Base-by-base conservation (phyloP, 2,329 filamentous ascomycete species). In the Paracoccidioides lutzii region DNA sequence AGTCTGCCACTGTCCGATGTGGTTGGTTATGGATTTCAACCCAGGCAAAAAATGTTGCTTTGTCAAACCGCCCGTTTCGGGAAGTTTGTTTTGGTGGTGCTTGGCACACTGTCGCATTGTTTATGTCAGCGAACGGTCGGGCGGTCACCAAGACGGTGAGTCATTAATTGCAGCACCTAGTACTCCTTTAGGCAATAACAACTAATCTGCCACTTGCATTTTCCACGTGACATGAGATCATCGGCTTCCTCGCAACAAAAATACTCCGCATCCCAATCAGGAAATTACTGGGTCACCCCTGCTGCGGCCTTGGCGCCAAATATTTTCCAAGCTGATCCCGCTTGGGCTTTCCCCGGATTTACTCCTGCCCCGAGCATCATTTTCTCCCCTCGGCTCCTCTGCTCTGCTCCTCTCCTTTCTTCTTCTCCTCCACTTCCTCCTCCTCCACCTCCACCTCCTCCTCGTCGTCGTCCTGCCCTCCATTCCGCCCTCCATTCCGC, bases 291-390 rank as follows among this genome's bases (percentile, higher is more conserved):
- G 49, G 5, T 49, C 30, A 5, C 8, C 2, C 15, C 4, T 22
- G 10, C 28, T 10, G 45, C n/a, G n/a, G 22, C 2, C 52, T 53
- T 45, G 52, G 41, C 52, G 41, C n/a, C 30, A n/a, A 38, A 30
- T 10, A 28, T 33, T 14, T 33, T 22, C 41, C 49, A 52, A 41
- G 5, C 22, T 37, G 40, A 54, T 44, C 53, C 44, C 42, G 33
- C 52, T 45, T 28, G 8, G 15, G 33, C 15, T 46, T 54, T 54
- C 53, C 53, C 53, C 53, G 43, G 53, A 54, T 54, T 54, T 54
- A 40, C 53, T 54, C 33, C 41, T 52, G 49, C 37, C 22, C 49
- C 49, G 43, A 22, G 22, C 35, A 32, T 54, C 30, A 45, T 30
- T 46, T 44, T 42, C 12, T 40, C 32, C 49, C 40, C n/a, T 30